Base-by-base conservation (phyloP, 2,329 filamentous ascomycete genomes). In the Hirsutella thompsonii region DNA sequence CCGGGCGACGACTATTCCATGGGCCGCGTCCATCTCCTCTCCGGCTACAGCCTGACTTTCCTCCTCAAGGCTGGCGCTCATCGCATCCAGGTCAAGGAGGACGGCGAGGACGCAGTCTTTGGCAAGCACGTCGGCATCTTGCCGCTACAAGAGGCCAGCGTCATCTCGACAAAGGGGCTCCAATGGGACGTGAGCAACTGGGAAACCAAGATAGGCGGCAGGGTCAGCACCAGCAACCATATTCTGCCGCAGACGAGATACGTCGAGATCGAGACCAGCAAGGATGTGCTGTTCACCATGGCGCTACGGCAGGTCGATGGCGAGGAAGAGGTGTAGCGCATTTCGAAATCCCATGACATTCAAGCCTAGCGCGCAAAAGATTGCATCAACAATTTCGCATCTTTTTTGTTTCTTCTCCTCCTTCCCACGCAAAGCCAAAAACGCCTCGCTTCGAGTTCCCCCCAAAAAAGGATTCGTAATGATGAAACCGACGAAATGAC, bases 141-240 rank as follows among this genome's bases (percentile, higher is more conserved):
- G 32, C 92, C 92, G 0, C 64, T 96, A 19, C 82, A 79, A 42
- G 84, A 81, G n/a, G 76, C 80, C 3, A 81, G 84, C 37, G 60
- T 71, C n/a, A 87, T 98, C 51, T 81, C 78, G 8, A 93, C 86
- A 0, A 63, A 68, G 13, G 92, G 92, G 0, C 66, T 96, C 18
- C 81, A 94, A 56, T 98, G 92, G 92, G 88, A 98, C 61, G 84
- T 98, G 1, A 57, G 69, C 44, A 68, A 86, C 45, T 94, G 90
- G 88, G 63, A 73, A 48, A 94, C 83, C 1, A 69, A 74, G 52
- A 83, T 92, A 55, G 83, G 83, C 8, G 80, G 78, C 0, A 70
- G 73, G 49, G 55, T 90, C 44, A 89, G 83, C 56, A 90, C 85
- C 43, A 92, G 84, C 59, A 92, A 92, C 59, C 81, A 87, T 52